phyloP scores from a whole-genome alignment of 805 yeast species.

The Metschnikowia drakensbergensis region DNA sequence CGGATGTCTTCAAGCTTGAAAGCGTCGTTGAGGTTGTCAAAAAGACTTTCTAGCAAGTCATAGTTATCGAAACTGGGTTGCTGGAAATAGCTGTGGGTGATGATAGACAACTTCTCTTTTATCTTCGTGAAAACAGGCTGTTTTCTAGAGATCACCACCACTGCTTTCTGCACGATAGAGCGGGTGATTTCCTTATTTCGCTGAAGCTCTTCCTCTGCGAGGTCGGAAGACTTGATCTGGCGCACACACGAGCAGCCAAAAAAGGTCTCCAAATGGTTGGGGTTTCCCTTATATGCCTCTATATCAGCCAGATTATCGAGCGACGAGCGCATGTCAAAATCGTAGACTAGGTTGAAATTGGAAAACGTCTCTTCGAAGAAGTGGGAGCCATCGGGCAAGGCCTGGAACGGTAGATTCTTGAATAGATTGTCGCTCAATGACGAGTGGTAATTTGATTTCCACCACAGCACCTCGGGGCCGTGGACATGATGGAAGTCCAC shows the following conservation, averaged over 20 bases:
- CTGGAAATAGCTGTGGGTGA: conserved; percentile 79
- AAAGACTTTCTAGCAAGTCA: conserved; percentile 62
- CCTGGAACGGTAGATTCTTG: conserved; percentile 90
- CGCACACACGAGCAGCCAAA: conserved; percentile 94
- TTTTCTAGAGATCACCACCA: conserved; percentile 72
- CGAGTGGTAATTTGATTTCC: conserved; percentile 51
- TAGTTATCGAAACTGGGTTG: conserved; percentile 76
- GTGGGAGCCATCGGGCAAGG: conserved; percentile 95
- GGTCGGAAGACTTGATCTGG: conserved; percentile 64
- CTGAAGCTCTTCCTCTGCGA: conserved; percentile 42
- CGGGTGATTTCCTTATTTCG: conserved; percentile 67
- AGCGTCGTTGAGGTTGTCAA: conserved; percentile 53
- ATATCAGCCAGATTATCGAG: conserved; percentile 43
- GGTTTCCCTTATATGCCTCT: conserved; percentile 35
- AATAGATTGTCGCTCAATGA: conserved; percentile 44
- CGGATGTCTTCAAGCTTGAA: conserved; percentile 22
- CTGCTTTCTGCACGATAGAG: conserved; percentile 85
- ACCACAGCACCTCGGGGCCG: conserved; percentile 94
- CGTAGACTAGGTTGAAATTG: conserved; percentile 78
- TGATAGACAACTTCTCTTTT: conserved; percentile 84
- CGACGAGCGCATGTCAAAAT: conserved; percentile 45
- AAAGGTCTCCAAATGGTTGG: conserved; percentile 53
- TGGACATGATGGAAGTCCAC: conserved; percentile 89
- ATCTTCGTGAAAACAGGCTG: conserved; percentile 87
- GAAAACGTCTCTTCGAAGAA: conserved; percentile 90